Evolutionary conservation across 2,329 filamentous ascomycete genomes (phyloP), one percentile per base, ranked within the genome.

Genomic region (Cryoendolithus antarcticus): DNA sequence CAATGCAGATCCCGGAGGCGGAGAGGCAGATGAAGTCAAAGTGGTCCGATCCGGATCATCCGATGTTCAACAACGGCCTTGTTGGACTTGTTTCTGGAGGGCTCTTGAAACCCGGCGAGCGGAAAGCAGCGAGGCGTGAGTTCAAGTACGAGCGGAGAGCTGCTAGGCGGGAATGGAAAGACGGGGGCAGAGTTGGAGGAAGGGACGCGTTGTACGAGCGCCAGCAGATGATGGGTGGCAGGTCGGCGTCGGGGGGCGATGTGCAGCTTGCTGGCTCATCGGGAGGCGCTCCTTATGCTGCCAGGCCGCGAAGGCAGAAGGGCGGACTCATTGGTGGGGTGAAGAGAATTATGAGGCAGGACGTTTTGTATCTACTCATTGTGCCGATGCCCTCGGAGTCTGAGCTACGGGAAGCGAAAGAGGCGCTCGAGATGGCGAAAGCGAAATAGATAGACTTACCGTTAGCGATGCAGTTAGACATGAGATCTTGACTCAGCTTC

Each of bases 41-140:
- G 13, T 71, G 66, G 46, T 62, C 64, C 6, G 70, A 75, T 44
- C 70, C 71, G 1, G 69, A 63, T 43, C 65, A 73, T 44, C 61
- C 69, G 0, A 67, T 64, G 27, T 69, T 65, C 45, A 69, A 60
- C 21, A 70, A 71, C 2, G 63, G 62, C 5, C 51, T 71, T 6
- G 48, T 71, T 3, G 58, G 63, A 0, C 49, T 73, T 2, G 44
- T 71, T 2, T 69, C 63, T 0, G 70, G 69, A 1, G 70, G 70
- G 0, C n/a, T 49, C 54, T 4, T 32, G 68, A 10, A 61, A 53
- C 46, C 54, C 46, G 21, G 42, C 37, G 29, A 24, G n/a, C 35
- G 13, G 9, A 32, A 35, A 12, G 24, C 19, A 9, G 35, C 32
- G 8, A 37, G 36, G 8, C 35, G 35, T 6, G 42, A 39, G 27